Percentiles rank a stretch among this genome's conserved stretches.
Conservation (phyloP, 208 protist genomes). For the Trichomonas vaginalis region DNA sequence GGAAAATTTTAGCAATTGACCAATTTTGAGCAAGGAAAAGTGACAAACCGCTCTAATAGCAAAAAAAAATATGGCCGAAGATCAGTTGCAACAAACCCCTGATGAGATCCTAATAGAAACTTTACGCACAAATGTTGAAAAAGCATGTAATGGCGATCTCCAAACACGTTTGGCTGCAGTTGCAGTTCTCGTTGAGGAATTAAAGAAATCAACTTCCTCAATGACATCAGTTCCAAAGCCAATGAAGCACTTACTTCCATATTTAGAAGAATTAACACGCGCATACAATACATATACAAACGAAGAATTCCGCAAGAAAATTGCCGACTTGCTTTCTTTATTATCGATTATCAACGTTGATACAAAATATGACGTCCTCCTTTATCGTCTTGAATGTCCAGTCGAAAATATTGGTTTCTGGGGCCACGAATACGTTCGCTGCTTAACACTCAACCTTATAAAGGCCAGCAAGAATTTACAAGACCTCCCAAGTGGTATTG, state of each 20-base stretch:
- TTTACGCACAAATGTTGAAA: not conserved
- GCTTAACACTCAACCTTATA: slow-evolving; percentile 9
- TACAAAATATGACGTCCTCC: slow-evolving; percentile 49
- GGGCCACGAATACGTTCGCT: slow-evolving; percentile 94
- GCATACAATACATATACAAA: slow-evolving; percentile 46
- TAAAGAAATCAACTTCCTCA: slow-evolving; percentile 75
- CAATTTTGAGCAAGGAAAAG: not conserved
- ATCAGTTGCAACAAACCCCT: not conserved
- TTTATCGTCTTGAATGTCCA: slow-evolving; percentile 81
- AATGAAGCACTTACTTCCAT: slow-evolving; percentile 87
- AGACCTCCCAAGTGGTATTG: not conserved
- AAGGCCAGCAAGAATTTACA: not conserved
- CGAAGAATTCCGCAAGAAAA: slow-evolving; percentile 33
- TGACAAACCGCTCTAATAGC: not conserved
- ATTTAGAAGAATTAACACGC: slow-evolving; percentile 70
- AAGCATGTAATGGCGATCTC: not conserved
- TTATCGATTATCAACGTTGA: slow-evolving; percentile 24
- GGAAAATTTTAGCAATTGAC: not conserved
- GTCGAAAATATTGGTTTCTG: slow-evolving; percentile 71
- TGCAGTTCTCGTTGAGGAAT: slow-evolving; percentile 64
- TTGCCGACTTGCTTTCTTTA: slow-evolving; percentile 37
- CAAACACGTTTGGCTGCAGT: slow-evolving; percentile 45
- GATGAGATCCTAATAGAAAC: slow-evolving; percentile 7
- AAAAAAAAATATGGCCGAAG: not conserved
- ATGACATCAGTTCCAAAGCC: slow-evolving; percentile 97